Percentiles rank a stretch among this genome's conserved stretches.
Conservation (phyloP, 768 basidiomycete genomes). For the Mycena kentingensis region DNA sequence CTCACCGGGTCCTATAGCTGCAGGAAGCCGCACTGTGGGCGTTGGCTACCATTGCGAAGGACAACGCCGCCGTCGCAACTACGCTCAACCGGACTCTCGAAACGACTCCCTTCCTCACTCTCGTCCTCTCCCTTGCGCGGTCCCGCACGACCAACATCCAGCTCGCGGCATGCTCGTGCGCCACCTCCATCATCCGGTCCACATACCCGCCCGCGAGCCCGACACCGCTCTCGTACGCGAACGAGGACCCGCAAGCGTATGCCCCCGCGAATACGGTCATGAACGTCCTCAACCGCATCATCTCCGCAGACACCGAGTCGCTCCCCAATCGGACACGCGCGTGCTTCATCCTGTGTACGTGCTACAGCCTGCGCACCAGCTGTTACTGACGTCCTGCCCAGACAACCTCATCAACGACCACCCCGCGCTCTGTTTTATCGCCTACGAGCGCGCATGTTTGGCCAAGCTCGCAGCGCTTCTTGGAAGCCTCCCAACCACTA, state of each 20-base stretch:
- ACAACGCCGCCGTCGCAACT: constrained; percentile 55
- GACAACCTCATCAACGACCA: constrained; percentile 76
- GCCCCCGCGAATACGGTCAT: constrained; percentile 60
- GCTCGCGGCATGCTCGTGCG: constrained; percentile 69
- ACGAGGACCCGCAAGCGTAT: constrained; percentile 39
- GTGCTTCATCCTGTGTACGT: constrained; percentile 76
- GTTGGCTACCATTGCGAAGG: constrained; percentile 65
- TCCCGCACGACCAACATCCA: constrained; percentile 63
- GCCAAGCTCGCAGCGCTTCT: constrained; percentile 49
- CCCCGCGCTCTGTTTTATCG: constrained; percentile 61
- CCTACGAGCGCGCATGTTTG: constrained; percentile 71
- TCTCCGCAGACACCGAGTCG: constrained; percentile 46
- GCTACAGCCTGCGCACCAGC: not conserved
- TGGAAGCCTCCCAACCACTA: not conserved
- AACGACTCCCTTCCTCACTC: constrained; percentile 41
- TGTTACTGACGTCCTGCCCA: constrained; percentile 20
- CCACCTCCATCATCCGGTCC: constrained; percentile 64
- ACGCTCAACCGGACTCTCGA: constrained; percentile 35
- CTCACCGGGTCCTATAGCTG: constrained; percentile 37
- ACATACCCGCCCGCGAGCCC: constrained; percentile 31
- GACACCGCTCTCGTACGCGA: constrained; percentile 6
- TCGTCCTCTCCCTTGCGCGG: constrained; percentile 55
- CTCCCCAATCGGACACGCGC: constrained; percentile 58
- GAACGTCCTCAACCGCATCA: constrained; percentile 65
- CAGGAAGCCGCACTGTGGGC: constrained; percentile 69